These are phyloP conservation scores for Alnus glutinosa DNA, from an alignment of 306 rosid genomes.

Conservation along the genomic window DNA sequence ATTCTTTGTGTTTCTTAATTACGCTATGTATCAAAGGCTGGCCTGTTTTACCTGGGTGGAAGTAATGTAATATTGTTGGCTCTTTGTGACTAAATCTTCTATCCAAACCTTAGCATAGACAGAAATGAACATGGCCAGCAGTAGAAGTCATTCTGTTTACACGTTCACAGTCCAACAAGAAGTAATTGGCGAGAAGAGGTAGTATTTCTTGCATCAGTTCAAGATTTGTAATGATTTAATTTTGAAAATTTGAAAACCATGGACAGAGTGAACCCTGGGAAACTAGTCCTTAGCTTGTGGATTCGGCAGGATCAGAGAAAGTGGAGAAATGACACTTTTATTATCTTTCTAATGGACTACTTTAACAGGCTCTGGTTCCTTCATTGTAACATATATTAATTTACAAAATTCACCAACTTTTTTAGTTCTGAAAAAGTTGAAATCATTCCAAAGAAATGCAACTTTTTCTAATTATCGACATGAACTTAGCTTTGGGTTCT, in stretches of 20 bases:
- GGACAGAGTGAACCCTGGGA: constrained; percentile 59
- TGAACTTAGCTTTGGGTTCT: neutral
- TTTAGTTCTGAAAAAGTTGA: neutral
- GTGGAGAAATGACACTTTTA: constrained; percentile 39
- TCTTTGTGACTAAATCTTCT: constrained; percentile 17
- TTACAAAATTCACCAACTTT: neutral
- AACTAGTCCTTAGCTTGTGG: constrained; percentile 73
- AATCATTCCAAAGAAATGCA: neutral
- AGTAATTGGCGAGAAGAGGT: constrained; percentile 51
- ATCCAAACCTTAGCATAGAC: constrained; percentile 35
- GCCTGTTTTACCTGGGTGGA: neutral
- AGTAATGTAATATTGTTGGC: neutral
- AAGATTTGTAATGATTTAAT: constrained; percentile 13
- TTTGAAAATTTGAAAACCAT: constrained; percentile 26
- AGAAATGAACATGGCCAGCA: constrained; percentile 88
- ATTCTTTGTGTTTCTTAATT: constrained; percentile 7
- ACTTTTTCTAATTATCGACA: neutral
- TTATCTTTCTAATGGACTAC: neutral
- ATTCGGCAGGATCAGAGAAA: constrained; percentile 89
- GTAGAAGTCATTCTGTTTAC: constrained; percentile 87
- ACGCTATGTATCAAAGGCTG: neutral
- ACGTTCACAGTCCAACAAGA: constrained; percentile 67
- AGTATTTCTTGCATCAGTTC: constrained; percentile 13
- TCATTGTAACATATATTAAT: neutral
- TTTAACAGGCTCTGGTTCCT: neutral